Evolutionary conservation across 2,329 filamentous ascomycete genomes (phyloP).

Genomic region (Neocatenulostroma microsporum): DNA sequence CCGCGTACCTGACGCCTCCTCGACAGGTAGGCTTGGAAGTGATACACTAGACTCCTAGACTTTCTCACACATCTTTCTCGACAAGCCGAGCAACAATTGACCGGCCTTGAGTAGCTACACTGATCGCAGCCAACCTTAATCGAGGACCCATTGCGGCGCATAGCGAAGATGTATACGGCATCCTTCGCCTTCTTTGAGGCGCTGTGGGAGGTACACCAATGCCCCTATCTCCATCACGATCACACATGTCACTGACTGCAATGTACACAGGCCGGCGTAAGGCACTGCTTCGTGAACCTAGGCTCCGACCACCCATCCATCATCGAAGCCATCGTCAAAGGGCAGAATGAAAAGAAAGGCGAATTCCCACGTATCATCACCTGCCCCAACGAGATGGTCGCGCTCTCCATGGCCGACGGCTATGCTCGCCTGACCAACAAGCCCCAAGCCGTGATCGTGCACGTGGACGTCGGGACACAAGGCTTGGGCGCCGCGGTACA

Average conservation of each 20-base stretch:
- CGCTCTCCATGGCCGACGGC: conserved; percentile 72
- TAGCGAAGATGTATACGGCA: conserved; percentile 54
- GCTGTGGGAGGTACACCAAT: conserved; percentile 54
- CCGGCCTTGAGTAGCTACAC: too few relatives aligned
- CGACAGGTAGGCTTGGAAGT: too few relatives aligned
- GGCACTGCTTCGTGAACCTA: conserved; percentile 58
- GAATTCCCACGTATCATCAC: conserved; percentile 68
- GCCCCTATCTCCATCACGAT: too few relatives aligned
- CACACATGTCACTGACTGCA: too few relatives aligned
- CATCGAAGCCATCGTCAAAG: conserved; percentile 72
- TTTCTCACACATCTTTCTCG: too few relatives aligned
- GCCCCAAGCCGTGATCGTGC: conserved; percentile 69
- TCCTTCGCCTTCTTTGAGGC: conserved; percentile 79
- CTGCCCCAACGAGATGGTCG: conserved; percentile 81
- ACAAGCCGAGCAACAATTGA: too few relatives aligned
- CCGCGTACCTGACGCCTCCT: too few relatives aligned
- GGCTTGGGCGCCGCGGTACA: conserved; percentile 70
- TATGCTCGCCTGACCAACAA: conserved; percentile 65
- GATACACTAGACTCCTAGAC: too few relatives aligned
- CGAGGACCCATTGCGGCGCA: too few relatives aligned
- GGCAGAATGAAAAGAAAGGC: conserved; percentile 57
- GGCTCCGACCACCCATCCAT: conserved; percentile 69
- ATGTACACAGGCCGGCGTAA: conserved; percentile 43
- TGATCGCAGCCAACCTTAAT: too few relatives aligned
- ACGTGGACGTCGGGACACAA: conserved; percentile 76